These are phyloP conservation scores for Prunella vulgaris DNA, from an alignment of 257 asterid species.

Conservation along the genomic window DNA sequence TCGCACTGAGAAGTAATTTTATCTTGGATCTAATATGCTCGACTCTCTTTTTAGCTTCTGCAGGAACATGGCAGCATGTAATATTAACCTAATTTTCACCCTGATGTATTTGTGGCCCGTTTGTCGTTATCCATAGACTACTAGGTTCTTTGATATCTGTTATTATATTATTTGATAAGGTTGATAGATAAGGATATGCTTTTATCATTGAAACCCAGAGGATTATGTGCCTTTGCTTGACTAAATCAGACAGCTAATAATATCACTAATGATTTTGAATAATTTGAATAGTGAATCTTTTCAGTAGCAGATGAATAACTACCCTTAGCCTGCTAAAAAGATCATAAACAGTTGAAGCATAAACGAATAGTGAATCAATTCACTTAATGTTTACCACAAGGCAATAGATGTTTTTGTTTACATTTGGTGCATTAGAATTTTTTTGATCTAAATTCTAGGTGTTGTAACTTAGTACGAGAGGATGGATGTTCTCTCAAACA, in stretches of 20 bases:
- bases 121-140: background rate
- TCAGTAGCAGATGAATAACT: background rate
- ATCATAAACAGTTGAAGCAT: background rate
- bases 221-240: background rate
- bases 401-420: constrained; percentile 3
- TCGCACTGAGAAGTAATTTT: background rate
- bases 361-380: too few species aligned
- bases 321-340: background rate
- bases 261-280: background rate
- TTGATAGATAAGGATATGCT: background rate
- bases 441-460: constrained; percentile 44
- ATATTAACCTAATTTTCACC: background rate
- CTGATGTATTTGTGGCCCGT: constrained; percentile 9
- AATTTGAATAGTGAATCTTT: background rate
- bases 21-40: constrained; percentile 6
- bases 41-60: background rate
- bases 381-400: background rate
- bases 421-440: constrained; percentile 8
- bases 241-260: background rate
- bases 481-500: constrained; percentile 64
- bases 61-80: background rate
- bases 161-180: constrained; percentile 1
- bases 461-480: constrained; percentile 47
- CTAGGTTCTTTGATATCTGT: background rate
- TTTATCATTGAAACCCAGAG: background rate